Conservation (phyloP, 2,329 filamentous ascomycete species). For the Diplodia sapinea region DNA sequence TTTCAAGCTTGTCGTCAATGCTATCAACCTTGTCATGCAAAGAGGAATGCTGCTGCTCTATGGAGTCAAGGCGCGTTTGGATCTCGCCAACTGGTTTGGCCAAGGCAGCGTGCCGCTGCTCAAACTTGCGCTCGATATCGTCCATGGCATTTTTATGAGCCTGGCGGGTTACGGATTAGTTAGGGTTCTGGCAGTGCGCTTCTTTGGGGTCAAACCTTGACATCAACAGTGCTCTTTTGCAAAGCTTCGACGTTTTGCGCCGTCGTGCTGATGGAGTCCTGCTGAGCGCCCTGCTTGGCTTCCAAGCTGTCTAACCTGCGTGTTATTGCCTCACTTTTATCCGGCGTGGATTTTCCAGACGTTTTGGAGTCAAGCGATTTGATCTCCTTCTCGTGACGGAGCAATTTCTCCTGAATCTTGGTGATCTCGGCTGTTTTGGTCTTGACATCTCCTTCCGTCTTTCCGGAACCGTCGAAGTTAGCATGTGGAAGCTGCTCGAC, state of each 20-base stretch:
- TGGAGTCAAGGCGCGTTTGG: not conserved
- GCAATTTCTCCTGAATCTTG: not conserved
- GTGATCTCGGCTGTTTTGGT: not conserved
- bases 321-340: not conserved
- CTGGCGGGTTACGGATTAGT: not conserved
- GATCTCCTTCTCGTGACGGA: not conserved
- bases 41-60: not conserved
- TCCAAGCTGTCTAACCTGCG: not conserved
- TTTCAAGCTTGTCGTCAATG: not conserved
- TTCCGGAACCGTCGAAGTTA: not conserved
- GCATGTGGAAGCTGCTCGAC: not conserved
- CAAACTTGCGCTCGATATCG: not conserved
- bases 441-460: constrained; percentile 1
- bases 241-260: not conserved
- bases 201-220: not conserved
- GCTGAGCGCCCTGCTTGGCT: not conserved
- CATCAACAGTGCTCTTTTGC: not conserved
- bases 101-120: not conserved
- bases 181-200: not conserved
- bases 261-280: not conserved
- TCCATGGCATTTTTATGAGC: not conserved
- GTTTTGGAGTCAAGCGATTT: not conserved
- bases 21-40: not conserved
- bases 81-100: not conserved
- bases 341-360: not conserved